Conservation (phyloP, 2,329 filamentous ascomycete species). For the Sporothrix brunneoviolacea region DNA sequence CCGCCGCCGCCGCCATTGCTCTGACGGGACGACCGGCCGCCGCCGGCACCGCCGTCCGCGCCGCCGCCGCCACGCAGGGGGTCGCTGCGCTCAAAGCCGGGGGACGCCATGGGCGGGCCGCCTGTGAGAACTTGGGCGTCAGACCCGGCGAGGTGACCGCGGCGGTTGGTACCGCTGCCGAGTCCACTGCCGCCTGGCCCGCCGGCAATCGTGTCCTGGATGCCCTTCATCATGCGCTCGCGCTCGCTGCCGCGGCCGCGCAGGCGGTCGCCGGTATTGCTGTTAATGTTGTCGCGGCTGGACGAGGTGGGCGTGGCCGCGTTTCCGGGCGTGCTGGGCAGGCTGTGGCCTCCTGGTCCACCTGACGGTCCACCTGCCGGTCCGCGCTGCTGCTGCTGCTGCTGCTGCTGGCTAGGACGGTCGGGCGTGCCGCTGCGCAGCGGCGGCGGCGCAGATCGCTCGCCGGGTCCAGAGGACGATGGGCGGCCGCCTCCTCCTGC, state of each 20-base stretch:
- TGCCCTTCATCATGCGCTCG: constrained; percentile 50
- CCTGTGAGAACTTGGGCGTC: constrained; percentile 52
- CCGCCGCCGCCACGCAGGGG: constrained; percentile 17
- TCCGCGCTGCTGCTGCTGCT: constrained; percentile 2
- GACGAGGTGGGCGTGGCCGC: neutral
- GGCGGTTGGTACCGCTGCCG: constrained; percentile 28
- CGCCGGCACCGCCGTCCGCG: neutral
- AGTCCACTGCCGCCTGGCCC: constrained; percentile 28
- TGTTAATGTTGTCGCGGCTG: neutral
- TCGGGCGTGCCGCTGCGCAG: neutral
- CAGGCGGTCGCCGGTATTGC: constrained; percentile 28
- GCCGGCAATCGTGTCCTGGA: constrained; percentile 38
- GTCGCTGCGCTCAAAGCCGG: constrained; percentile 43
- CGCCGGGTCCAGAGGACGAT: neutral
- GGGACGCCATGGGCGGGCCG: constrained; percentile 44
- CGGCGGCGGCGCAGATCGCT: neutral
- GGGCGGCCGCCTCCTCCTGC: too few species aligned
- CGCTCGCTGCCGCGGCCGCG: constrained; percentile 27
- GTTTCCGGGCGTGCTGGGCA: constrained; percentile 8
- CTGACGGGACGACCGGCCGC: neutral
- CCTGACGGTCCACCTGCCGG: too few species aligned
- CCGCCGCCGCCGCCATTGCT: neutral
- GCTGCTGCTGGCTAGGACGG: neutral
- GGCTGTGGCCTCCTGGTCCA: neutral
- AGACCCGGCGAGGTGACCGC: constrained; percentile 42